Base-by-base conservation (phyloP, 176 grass and related monocot genomes). In the Aechmea fasciata region DNA sequence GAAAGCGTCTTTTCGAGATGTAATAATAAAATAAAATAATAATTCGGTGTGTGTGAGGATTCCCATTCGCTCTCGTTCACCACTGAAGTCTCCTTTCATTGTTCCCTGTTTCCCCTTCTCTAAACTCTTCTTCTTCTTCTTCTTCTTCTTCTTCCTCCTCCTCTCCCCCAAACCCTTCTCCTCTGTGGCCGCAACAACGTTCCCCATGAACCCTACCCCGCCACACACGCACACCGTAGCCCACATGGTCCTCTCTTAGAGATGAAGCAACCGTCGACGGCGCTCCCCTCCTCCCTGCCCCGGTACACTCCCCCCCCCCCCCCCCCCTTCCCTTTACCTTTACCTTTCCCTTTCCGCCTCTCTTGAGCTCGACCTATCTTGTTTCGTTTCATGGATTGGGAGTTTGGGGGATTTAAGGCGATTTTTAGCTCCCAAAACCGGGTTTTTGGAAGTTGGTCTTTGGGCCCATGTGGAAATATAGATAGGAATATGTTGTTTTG, bases 241-340 rank as follows among this genome's bases (percentile, higher is more conserved):
- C 55, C 55, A 61, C 9, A 61, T 61, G 55, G 15, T 61, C 55
- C 55, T 61, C 55, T 10, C 9, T 18, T 9, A 12, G 48, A 53
- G 19, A 70, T 70, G 68, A 70, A 52, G 68, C 68, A 15, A 52
- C 12, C 14, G 53, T 53, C 68, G 68, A 20, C 19, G 68, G 50
- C 68, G 49, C 23, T 70, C 17, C 6, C n/a, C 50, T 53, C 9
- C 68, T 52, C 67, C 17, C 1, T 18, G 17, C 10, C 55, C 3
- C 2, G 55, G 55, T 61, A 61, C 55, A 61, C 17, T 61, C 20
- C 9, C n/a, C 15, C 17, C 15, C 55, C 49, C 28, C 33, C 65
- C 20, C 9, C n/a, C 15, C 17, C 15, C 55, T n/a, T n/a, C 49
- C 28, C 33, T n/a, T n/a, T n/a, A n/a, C 65, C 29, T 25, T 67